Percentiles rank a stretch among this genome's conserved stretches.
These are phyloP conservation scores for Penicillium expansum DNA, from an alignment of 2,329 filamentous ascomycete species.

Conservation along the genomic window DNA sequence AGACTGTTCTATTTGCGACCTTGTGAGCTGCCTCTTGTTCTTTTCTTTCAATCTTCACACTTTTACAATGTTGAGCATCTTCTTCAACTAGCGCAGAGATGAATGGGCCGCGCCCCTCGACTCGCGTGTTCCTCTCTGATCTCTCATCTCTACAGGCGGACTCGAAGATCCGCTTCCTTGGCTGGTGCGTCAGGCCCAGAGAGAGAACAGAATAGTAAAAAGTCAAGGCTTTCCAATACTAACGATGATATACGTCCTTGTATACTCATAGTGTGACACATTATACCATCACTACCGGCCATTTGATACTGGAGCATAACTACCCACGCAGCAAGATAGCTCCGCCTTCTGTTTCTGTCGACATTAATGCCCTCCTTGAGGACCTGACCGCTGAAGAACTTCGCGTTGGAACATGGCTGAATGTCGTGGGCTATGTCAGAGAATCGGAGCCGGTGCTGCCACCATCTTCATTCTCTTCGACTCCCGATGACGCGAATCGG, in stretches of 20 bases:
- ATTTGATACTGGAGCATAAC: constrained; percentile 66
- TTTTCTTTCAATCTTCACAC: not conserved
- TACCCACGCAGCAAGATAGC: constrained; percentile 47
- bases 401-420: constrained; percentile 79
- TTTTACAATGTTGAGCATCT: constrained; percentile 2
- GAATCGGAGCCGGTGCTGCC: constrained; percentile 14
- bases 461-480: constrained; percentile 16
- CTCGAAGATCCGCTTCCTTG: constrained; percentile 87
- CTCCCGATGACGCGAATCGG: constrained; percentile 6
- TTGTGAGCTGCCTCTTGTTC: not conserved
- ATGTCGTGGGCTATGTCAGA: constrained; percentile 77
- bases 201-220: not conserved
- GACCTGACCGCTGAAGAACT: constrained; percentile 62
- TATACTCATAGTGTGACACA: constrained; percentile 53
- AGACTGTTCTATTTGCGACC: not conserved
- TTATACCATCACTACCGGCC: constrained; percentile 58
- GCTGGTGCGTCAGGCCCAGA: constrained; percentile 64
- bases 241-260: not conserved
- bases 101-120: constrained; percentile 62
- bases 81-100: constrained; percentile 19
- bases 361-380: constrained; percentile 69
- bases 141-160: constrained; percentile 53
- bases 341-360: constrained; percentile 57
- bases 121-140: constrained; percentile 62
- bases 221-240: not conserved